Base-by-base conservation (phyloP, 768 basidiomycete genomes). In the Boletus edulis region DNA sequence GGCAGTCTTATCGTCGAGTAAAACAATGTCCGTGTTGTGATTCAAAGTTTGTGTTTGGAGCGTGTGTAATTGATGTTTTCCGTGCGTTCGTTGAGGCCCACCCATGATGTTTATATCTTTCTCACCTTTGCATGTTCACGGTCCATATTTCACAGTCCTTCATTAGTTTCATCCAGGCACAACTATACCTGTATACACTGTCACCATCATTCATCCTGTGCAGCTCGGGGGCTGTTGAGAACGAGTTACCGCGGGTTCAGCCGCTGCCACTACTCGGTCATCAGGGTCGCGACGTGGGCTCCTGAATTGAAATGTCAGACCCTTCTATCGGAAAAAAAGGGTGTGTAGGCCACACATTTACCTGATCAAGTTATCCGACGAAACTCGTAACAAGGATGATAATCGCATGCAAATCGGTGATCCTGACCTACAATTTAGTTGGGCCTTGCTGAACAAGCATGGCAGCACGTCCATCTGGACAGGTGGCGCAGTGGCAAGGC, bases 1-100 rank as follows among this genome's bases (percentile, higher is more conserved):
- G 85, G 83, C 63, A 81, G 85, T 46, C 78, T 91, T 49, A 84
- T 88, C 55, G 85, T 85, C 50, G 89, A 91, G 78, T 91, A 72
- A 81, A 10, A 60, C 54, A 44, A 3, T 38, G 55, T 48, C 34
- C 17, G 44, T 52, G 52, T 56, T 27, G 44, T 54, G 49, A 44
- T 58, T 46, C 52, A 22, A 32, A 43, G 11, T 46, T 61, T 56
- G 44, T 56, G 56, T 59, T 62, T 40, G 55, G 43, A 57, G 60
- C 48, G 62, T 55, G 52, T 63, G 63, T 60, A 58, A 62, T 55
- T 45, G 55, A 56, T 61, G 61, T 61, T 57, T 59, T 58, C 34
- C 35, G 44, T 52, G 34, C 63, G 53, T 27, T 41, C 60, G 44
- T 29, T 62, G 32, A 34, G 32, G 24, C 35, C 35, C 12, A 37